A percentile compares a stretch with the other conserved stretches of the same genome.
Evolutionary conservation across 768 basidiomycete species (phyloP).

Genomic region (Dictyophora rubrovolvata): DNA sequence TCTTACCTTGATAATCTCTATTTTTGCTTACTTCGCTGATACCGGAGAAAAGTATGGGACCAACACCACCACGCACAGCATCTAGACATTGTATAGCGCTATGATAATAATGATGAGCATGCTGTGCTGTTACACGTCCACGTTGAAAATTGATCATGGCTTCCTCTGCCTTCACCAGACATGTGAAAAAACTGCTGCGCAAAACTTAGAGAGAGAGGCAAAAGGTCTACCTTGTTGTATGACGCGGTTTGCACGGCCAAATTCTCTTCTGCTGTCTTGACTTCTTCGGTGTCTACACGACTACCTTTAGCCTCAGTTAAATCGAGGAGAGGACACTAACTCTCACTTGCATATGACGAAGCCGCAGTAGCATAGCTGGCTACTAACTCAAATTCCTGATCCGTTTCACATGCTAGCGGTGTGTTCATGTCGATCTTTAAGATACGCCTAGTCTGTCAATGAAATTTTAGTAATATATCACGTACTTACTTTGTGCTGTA

Average conservation of each 20-base stretch:
- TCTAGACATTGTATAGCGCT: slow-evolving; percentile 2
- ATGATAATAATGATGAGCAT: slow-evolving; percentile 10
- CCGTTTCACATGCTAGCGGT: background rate
- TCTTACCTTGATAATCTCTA: slow-evolving; percentile 9
- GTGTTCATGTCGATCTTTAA: background rate
- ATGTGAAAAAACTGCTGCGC: background rate
- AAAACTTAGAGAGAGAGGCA: background rate
- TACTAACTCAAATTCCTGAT: slow-evolving; percentile 7
- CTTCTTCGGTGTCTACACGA: background rate
- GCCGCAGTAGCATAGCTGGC: background rate
- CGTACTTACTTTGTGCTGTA: background rate
- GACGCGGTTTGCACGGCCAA: background rate
- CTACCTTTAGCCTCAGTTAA: too few species aligned
- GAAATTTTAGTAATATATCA: background rate
- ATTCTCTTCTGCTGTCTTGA: background rate
- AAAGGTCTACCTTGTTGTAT: background rate
- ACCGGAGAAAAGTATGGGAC: background rate
- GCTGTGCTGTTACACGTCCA: slow-evolving; percentile 10
- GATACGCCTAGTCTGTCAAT: background rate
- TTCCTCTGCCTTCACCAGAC: background rate
- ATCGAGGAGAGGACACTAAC: background rate
- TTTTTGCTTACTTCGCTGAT: slow-evolving; percentile 8
- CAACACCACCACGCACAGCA: background rate
- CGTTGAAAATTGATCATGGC: background rate
- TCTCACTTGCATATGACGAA: background rate